Conservation (phyloP, 164 flowering plant species). For the Macadamia tetraphylla region DNA sequence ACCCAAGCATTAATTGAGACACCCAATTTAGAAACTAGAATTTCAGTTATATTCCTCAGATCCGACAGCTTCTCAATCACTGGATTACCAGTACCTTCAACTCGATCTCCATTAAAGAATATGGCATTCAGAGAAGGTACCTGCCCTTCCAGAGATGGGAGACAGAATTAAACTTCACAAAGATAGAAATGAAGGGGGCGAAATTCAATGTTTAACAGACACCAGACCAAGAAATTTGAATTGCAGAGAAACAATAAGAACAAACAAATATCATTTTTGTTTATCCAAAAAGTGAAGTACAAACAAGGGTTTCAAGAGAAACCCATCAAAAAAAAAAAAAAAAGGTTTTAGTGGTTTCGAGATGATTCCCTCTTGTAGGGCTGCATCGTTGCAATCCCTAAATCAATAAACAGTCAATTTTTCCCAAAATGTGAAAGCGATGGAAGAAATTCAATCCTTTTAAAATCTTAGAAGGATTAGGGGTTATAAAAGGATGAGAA, state of each 20-base stretch:
- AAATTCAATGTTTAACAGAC: neutral
- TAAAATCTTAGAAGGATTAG: no score
- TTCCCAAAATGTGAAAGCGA: neutral
- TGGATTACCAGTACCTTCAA: slow-evolving; percentile 65
- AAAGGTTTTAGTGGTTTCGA: no score
- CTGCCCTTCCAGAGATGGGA: slow-evolving; percentile 23
- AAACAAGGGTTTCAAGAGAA: no score
- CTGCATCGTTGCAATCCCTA: no score
- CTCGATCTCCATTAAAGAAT: slow-evolving; percentile 81
- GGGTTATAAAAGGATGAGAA: neutral
- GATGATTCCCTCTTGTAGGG: no score
- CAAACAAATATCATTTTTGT: no score
- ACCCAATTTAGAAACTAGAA: slow-evolving; percentile 75
- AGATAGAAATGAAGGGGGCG: neutral
- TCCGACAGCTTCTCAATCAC: slow-evolving; percentile 69
- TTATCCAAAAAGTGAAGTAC: no score
- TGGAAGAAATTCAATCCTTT: neutral
- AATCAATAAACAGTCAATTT: no score
- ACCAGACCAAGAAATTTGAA: neutral
- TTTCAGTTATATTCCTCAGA: slow-evolving; percentile 46
- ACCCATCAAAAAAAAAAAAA: no score
- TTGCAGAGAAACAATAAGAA: neutral
- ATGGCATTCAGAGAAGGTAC: slow-evolving; percentile 74
- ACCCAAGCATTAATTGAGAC: slow-evolving; percentile 69
- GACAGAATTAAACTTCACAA: neutral